Percentiles rank a stretch among this genome's conserved stretches.
Evolutionary conservation across 2,329 filamentous ascomycete species (phyloP).

Genomic region (Plectosphaerella sp.): DNA sequence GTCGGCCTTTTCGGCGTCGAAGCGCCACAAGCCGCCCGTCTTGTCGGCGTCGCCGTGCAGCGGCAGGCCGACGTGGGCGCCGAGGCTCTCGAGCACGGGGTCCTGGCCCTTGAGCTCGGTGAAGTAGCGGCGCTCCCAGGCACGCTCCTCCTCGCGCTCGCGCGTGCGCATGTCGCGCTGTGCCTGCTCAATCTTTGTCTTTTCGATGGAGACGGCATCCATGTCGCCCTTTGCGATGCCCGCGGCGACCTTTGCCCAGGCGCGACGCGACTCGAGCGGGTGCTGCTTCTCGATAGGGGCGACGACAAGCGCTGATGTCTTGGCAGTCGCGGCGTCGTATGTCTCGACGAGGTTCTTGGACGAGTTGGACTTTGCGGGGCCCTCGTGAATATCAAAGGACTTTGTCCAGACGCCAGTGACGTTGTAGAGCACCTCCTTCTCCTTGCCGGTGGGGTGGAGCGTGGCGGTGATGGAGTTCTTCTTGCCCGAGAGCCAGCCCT

Average conservation of each 20-base stretch:
- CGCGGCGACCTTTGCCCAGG: conserved; percentile 81
- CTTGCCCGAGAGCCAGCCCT: conserved; percentile 92
- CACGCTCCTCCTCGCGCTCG: conserved; percentile 68
- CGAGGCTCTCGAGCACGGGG: conserved; percentile 38
- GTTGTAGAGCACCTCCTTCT: conserved; percentile 74
- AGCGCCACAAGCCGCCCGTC: conserved; percentile 58
- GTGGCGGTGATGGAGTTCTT: conserved; percentile 84
- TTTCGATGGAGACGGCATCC: conserved; percentile 72
- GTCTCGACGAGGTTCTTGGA: conserved; percentile 46
- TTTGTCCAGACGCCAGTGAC: conserved; percentile 89
- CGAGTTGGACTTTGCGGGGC: conserved; percentile 46
- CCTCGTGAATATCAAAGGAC: conserved; percentile 71
- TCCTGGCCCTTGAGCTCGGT: conserved; percentile 44
- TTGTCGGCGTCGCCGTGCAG: conserved; percentile 52
- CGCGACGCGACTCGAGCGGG: conserved; percentile 79
- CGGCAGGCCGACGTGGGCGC: conserved; percentile 40
- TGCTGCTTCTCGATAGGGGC: conserved; percentile 75
- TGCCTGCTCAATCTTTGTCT: conserved; percentile 83
- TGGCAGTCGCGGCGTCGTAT: conserved; percentile 54
- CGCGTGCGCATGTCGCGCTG: conserved; percentile 71
- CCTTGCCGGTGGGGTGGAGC: conserved; percentile 66
- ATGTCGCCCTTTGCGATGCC: conserved; percentile 81
- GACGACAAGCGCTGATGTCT: conserved; percentile 65
- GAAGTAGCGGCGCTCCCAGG: conserved; percentile 87
- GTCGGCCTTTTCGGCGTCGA: conserved; percentile 49